Evolutionary conservation across 345 rosid species (phyloP).

Genomic region (Acer yangbiense): DNA sequence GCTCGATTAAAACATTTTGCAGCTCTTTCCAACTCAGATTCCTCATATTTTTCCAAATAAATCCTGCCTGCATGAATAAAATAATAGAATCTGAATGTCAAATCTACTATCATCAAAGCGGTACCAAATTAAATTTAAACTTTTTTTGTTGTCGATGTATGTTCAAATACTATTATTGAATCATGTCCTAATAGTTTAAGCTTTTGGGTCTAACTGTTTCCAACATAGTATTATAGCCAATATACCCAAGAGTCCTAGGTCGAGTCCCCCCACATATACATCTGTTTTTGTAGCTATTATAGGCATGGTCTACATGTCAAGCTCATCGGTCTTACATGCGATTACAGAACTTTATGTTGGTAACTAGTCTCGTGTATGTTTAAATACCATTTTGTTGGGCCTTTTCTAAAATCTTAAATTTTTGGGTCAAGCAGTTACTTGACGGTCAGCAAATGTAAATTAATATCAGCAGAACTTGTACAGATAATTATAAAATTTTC

Average conservation of each 20-base stretch:
- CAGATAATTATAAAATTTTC: too few relatives aligned
- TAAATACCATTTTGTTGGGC: too few relatives aligned
- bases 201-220: not conserved
- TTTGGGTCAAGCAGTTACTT: not conserved
- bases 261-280: too few relatives aligned
- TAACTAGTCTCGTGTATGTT: too few relatives aligned
- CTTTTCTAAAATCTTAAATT: too few relatives aligned
- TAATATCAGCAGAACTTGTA: too few relatives aligned
- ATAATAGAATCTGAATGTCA: not conserved
- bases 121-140: not conserved
- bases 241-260: too few relatives aligned
- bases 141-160: not conserved
- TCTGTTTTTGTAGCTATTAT: not conserved
- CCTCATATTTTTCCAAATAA: conserved; percentile 43
- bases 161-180: not conserved
- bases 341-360: too few relatives aligned
- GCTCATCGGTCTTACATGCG: too few relatives aligned
- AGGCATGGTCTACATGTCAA: too few relatives aligned
- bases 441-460: not conserved
- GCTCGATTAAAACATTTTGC: conserved; percentile 50
- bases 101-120: not conserved
- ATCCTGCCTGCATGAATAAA: conserved; percentile 33
- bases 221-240: not conserved
- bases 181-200: not conserved
- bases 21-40: conserved; percentile 36